Base-by-base conservation (phyloP, 2,329 filamentous ascomycete species). In the Kalmusia sp. region DNA sequence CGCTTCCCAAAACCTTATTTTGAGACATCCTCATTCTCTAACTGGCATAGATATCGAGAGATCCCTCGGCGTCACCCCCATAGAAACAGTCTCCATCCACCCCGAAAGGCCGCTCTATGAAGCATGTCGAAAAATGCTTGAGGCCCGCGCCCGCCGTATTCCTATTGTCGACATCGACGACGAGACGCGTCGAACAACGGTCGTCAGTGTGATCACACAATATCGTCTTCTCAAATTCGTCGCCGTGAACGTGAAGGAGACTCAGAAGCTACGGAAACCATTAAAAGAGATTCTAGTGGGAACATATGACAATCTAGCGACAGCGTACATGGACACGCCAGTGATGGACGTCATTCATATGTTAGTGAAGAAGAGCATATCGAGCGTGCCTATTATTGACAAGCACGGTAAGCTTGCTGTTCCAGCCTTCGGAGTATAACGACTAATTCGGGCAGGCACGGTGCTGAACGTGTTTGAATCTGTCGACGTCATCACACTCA, bases 191-290 rank as follows among this genome's bases (percentile, higher is more conserved):
- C 86, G 92, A 58, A 88, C 95, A 69, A 95, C 93, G 78, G 92
- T 99, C 15, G 91, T 99, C 56, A 97, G 92, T 66, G 95, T 99
- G 56, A 90, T 99, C 54, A 99, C 95, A 0, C 95, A 99, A 75
- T 99, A 99, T 76, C 90, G 96, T 53, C 98, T 99, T 64, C 85
- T 99, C 60, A 99, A 99, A 74, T 99, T 99, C 74, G 96, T 99
- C 57, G 93, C 95, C 9, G 93, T 99, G 76, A 99, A 99, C 76
- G 87, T 91, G 34, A 87, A 88, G 64, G 90, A 96, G 71, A 97
- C 93, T 4, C 89, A 96, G 65, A 85, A 92, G 70, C 79, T 99
- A 56, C 91, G 91, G 71, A 97, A 96, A 77, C 88, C 92, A 8
- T 82, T 99, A 51, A 85, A 86, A 55, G 92, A 97, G 58, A 84